A percentile compares a stretch with the other conserved stretches of the same genome.
phyloP scores from a whole-genome alignment of 2,329 filamentous ascomycete species.

The Fusarium pseudoanthophilum region DNA sequence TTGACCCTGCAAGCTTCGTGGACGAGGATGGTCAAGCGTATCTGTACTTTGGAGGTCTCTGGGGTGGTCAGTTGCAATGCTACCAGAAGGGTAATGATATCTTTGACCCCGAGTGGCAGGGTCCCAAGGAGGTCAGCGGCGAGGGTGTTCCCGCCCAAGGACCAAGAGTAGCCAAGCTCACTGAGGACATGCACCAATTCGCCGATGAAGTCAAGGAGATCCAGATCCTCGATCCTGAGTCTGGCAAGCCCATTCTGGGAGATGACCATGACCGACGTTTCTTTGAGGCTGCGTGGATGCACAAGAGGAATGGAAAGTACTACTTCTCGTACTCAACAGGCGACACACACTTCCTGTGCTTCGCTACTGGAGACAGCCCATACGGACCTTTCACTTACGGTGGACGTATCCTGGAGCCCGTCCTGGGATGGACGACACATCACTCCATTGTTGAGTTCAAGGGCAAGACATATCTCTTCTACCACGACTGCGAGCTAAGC shows the following conservation, averaged over 20 bases:
- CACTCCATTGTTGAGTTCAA: constrained; percentile 81
- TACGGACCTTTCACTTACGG: constrained; percentile 78
- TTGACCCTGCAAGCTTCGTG: constrained; percentile 81
- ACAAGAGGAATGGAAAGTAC: constrained; percentile 75
- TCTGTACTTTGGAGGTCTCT: constrained; percentile 80
- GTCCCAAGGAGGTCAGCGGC: constrained; percentile 69
- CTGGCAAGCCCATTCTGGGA: constrained; percentile 67
- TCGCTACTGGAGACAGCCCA: constrained; percentile 72
- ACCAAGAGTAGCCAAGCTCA: constrained; percentile 73
- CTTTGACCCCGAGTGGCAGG: constrained; percentile 66
- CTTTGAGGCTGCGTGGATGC: constrained; percentile 85
- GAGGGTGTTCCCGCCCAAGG: constrained; percentile 67
- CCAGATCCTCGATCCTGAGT: constrained; percentile 71
- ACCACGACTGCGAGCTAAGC: constrained; percentile 78
- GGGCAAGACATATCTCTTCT: constrained; percentile 78
- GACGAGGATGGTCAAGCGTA: constrained; percentile 60
- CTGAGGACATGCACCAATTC: constrained; percentile 73
- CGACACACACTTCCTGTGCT: constrained; percentile 79
- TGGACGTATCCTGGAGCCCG: constrained; percentile 78
- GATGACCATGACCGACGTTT: constrained; percentile 80
- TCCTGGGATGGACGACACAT: constrained; percentile 84
- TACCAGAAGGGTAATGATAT: constrained; percentile 66
- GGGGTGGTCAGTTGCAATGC: constrained; percentile 84
- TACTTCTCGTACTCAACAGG: constrained; percentile 84
- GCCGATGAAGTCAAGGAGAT: constrained; percentile 66